Evolutionary conservation across 352 stramenopile species (phyloP).

Genomic region (Elongisporangium anandrum): DNA sequence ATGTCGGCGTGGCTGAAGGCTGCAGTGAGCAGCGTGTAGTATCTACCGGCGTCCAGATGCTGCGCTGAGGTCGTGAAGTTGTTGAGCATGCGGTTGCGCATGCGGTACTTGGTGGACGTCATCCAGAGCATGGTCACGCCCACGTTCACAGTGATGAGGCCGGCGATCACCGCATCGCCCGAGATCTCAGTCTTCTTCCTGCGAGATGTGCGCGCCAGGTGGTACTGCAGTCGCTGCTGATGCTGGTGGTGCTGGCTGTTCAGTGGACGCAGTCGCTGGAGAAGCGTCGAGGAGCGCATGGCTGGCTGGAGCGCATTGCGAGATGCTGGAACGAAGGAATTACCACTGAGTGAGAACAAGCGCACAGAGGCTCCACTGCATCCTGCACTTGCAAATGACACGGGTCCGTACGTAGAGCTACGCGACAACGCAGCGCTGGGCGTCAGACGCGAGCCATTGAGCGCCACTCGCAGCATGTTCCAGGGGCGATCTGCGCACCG

Average conservation of each 20-base stretch:
- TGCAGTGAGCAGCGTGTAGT: constrained; percentile 72
- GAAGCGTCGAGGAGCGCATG: constrained; percentile 2
- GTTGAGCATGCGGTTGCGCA: constrained; percentile 57
- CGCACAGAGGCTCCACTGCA: not conserved
- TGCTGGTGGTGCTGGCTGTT: constrained; percentile 4
- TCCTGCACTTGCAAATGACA: not conserved
- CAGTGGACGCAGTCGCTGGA: not conserved
- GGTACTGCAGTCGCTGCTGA: constrained; percentile 17
- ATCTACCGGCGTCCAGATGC: constrained; percentile 51
- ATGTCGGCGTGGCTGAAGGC: constrained; percentile 67
- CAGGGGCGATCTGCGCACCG: not conserved
- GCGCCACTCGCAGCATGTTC: not conserved
- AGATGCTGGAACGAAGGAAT: not conserved
- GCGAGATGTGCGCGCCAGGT: constrained; percentile 10
- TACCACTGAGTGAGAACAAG: not conserved
- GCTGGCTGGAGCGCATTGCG: constrained; percentile 9
- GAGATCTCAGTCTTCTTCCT: constrained; percentile 17
- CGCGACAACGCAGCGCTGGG: not conserved
- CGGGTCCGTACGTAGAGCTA: not conserved
- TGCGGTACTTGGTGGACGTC: constrained; percentile 32
- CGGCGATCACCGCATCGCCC: constrained; percentile 37
- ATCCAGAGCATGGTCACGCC: constrained; percentile 59
- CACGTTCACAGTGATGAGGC: constrained; percentile 50
- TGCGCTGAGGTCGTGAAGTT: constrained; percentile 74
- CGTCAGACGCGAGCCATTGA: not conserved